phyloP scores from a whole-genome alignment of 306 rosid species.

The Malus fusca region DNA sequence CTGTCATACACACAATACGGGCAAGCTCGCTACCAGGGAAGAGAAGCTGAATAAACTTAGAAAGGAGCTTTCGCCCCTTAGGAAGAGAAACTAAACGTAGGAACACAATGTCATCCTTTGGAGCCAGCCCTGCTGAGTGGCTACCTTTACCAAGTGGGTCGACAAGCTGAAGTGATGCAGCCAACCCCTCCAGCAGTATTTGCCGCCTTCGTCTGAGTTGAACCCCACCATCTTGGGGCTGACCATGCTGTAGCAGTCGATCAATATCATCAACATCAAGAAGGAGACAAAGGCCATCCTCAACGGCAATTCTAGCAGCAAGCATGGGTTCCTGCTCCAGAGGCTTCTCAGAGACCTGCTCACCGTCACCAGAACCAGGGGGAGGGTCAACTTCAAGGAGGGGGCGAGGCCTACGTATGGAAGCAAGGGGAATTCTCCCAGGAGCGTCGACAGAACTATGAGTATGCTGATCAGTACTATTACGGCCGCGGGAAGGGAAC shows the following conservation, averaged over 20 bases:
- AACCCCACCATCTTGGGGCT: conserved; percentile 75
- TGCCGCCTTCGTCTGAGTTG: conserved; percentile 66
- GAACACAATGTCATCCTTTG: conserved; percentile 84
- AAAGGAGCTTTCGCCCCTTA: conserved; percentile 81
- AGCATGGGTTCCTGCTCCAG: conserved; percentile 98
- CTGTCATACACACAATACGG: conserved; percentile 89
- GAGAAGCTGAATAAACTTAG: conserved; percentile 57
- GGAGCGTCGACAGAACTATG: conserved; percentile 85
- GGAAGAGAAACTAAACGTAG: conserved; percentile 76
- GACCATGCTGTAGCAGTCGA: conserved; percentile 75
- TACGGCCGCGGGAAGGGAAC: conserved; percentile 65
- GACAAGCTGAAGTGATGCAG: conserved; percentile 78
- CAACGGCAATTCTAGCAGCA: conserved; percentile 84
- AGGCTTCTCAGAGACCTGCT: conserved; percentile 72
- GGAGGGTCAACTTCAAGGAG: conserved; percentile 95
- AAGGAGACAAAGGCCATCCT: conserved; percentile 90
- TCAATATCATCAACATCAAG: conserved; percentile 97
- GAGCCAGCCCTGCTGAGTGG: conserved; percentile 52
- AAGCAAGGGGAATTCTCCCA: conserved; percentile 90
- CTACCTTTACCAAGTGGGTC: conserved; percentile 78
- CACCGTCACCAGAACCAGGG: conserved; percentile 40
- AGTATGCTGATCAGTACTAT: conserved; percentile 79
- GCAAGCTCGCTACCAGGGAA: conserved; percentile 74
- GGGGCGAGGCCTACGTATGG: conserved; percentile 96
- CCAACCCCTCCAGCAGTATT: conserved; percentile 70